Base-by-base conservation (phyloP, 345 rosid species). In the Camelina hispida region DNA sequence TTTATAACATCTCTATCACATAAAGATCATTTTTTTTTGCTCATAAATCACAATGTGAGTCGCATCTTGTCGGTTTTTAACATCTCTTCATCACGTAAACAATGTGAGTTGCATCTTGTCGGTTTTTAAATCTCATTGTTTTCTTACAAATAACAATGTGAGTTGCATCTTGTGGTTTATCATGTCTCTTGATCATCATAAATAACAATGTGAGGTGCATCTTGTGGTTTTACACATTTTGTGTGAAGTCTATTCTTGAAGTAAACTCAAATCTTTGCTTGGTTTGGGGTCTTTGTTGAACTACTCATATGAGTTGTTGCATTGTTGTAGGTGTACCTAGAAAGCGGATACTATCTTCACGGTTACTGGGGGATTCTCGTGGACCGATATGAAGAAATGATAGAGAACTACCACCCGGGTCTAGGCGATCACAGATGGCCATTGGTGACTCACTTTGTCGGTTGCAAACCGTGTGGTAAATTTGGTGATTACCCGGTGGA, bases 401-500 rank as follows among this genome's bases (percentile, higher is more conserved):
- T 87, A 18, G 87, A 84, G 72, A 88, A 88, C 48, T 84, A 88
- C 64, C 91, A 76, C 25, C 89, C 90, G 0, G 93, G 90, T 22
- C 70, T 87, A 30, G 93, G 93, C 8, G 96, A 88, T 69, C 87
- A 83, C 46, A 78, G 96, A 7, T 90, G 93, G 96, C 96, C 96
- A 10, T 81, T 90, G 66, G 96, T 90, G 17, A 90, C 96, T 74
- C 93, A 90, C 80, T 90, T 90, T 65, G 91, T 88, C 79, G 96
- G 96, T 58, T 90, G 96, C 84, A 88, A 90, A 79, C 96, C 91
- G 0, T 90, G 96, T 42, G 91, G 87, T 35, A 88, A 86, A 60
- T 82, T 88, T 17, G 87, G 88, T 6, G 88, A 87, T 80, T 84
- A 85, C 69, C 82, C 91, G 0, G 90, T 88, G 17, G 88, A 90